Evolutionary conservation across 345 rosid species (phyloP), one percentile per base, ranked within the genome.

Genomic region (Brassica cretica): DNA sequence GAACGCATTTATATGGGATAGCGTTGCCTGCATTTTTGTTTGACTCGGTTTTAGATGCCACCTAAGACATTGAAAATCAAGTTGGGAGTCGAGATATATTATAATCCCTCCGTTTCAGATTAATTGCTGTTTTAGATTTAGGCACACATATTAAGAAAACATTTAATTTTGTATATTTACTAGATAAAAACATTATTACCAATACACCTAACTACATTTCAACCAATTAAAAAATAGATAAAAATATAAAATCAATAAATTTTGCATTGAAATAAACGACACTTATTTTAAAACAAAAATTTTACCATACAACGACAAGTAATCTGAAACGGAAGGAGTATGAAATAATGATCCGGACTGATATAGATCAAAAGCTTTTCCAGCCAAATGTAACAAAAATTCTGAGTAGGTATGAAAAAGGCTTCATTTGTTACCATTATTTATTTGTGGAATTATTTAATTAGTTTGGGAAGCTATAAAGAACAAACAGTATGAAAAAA

Each of bases 1-100:
- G 94, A 81, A 94, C 97, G 74, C 96, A 94, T 84, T 94, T 94
- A 63, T 94, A 94, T n/a, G 92, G 84, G 86, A 94, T 92, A 35
- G 97, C 98, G 81, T 94, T 92, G 72, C 98, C 98, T 14, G 98
- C 95, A 85, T 94, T 94, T 88, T 93, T 94, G 83, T 92, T 92
- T 66, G 98, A 87, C 84, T 94, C 98, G 9, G 98, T 93, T 90
- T 92, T 94, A 30, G 98, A 89, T 74, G 98, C 98, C 88, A 94
- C 98, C 98, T 94, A 81, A 53, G 77, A 73, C 72, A 44, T 66
- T 66, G 44, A 33, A 68, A 71, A 64, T 27, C 37, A 83, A 16
- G 3, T 71, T 37, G 55, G 59, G 32, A 63, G 76, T 80, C 59
- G 37, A 78, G 18, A 68, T 63, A n/a, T 5, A 37, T n/a, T 62